Evolutionary conservation across 2,329 filamentous ascomycete species (phyloP), one percentile per base, ranked within the genome.

Genomic region (Xylariaceae sp.): DNA sequence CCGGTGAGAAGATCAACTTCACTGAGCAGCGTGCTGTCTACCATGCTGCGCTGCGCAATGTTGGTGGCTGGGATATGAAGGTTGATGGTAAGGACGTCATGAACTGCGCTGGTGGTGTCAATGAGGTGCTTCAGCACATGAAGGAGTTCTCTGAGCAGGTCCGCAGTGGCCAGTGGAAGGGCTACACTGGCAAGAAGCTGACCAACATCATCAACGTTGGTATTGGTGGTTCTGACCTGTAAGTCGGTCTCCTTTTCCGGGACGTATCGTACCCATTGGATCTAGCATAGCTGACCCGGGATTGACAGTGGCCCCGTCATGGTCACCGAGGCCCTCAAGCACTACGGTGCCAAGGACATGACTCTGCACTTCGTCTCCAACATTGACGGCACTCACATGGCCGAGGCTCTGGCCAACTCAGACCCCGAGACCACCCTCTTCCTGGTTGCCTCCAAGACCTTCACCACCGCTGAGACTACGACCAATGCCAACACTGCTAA

Each of bases 391-490:
- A 99, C 94, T 57, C 94, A 99, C 80, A 91, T 97, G 74, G 90
- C 92, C 52, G 94, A 99, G 80, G 92, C 94, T 54, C 85, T 97
- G 62, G 88, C 86, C 73, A 78, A 87, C 70, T 96, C 93, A 7
- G 87, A 99, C 75, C 93, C 93, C 53, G 94, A 99, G 81, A 97
- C 93, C 52, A 97, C 94, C n/a, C 88, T 99, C 65, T 97, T 99
- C 88, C 84, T 99, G 69, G 86, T 99, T 69, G 94, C 94, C 59
- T 97, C 93, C 77, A 99, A 99, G 88, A 99, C 94, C 64, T 99
- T 99, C 78, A 99, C 94, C 64, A 99, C 94, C 8, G 94, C 94
- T 60, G 94, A 99, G 84, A 99, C 94, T 53, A 88, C 83, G 62
- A 97, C 93, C 70, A 99, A 99, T 75, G 94, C 94, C 76, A 97